Conservation (phyloP, 1,284 basidiomycete genomes). For the Leucocoprinus gongylophorus region DNA sequence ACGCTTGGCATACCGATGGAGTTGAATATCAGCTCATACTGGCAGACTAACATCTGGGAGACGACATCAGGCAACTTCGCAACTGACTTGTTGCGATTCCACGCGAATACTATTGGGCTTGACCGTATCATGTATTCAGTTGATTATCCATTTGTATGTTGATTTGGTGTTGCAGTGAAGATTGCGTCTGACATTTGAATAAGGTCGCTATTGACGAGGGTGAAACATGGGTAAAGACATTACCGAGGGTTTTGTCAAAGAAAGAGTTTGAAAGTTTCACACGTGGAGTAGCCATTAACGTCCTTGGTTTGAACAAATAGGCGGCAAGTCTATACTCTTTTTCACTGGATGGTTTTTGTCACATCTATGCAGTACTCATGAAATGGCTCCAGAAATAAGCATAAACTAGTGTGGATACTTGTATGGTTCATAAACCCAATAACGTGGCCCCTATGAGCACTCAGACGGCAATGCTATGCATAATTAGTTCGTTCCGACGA, state of each 20-base stretch:
- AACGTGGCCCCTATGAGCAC: too few species aligned
- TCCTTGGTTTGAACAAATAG: constrained; percentile 23
- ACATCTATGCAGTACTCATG: too few species aligned
- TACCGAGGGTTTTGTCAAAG: constrained; percentile 11
- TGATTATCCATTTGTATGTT: constrained; percentile 35
- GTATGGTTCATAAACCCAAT: too few species aligned
- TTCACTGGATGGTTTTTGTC: background rate
- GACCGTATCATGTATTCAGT: constrained; percentile 38
- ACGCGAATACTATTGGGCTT: constrained; percentile 34
- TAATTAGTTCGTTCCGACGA: too few species aligned
- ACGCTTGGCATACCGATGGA: constrained; percentile 35
- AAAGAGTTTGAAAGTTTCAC: constrained; percentile 18
- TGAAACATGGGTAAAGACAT: constrained; percentile 25
- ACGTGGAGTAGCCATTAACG: constrained; percentile 23
- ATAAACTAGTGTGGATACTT: too few species aligned
- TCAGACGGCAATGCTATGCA: too few species aligned
- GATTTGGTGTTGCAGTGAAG: background rate
- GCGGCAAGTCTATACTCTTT: too few species aligned
- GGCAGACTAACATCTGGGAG: constrained; percentile 36
- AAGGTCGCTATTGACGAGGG: constrained; percentile 26
- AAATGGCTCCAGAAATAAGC: too few species aligned
- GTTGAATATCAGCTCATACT: constrained; percentile 34
- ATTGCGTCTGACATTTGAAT: background rate
- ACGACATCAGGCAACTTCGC: constrained; percentile 41
- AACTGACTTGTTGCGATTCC: constrained; percentile 33